phyloP scores from a whole-genome alignment of 2,329 filamentous ascomycete genomes.

The Colletotrichum navitas region DNA sequence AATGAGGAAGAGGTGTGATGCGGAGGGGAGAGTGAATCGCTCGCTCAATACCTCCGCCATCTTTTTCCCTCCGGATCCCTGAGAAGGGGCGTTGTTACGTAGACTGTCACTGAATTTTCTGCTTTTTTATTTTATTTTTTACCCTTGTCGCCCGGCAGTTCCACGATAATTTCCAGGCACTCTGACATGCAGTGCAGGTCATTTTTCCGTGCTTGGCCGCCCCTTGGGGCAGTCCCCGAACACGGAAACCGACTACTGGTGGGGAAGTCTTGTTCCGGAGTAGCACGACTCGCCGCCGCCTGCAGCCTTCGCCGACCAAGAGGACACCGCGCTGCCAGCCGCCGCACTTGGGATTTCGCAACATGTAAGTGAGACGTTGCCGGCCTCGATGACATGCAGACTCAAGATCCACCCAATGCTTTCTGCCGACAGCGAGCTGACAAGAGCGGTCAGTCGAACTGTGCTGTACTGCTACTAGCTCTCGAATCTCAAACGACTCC shows the following conservation, averaged over 20 bases:
- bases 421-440: not conserved
- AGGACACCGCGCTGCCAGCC: not conserved
- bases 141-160: constrained; percentile 4
- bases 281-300: not conserved
- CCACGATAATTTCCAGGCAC: constrained; percentile 35
- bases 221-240: not conserved
- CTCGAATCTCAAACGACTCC: no score
- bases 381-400: constrained; percentile 4
- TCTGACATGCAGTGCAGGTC: not conserved
- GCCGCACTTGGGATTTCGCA: not conserved
- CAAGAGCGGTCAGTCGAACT: not conserved
- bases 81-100: not conserved
- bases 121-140: no score
- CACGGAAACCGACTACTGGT: not conserved
- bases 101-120: constrained; percentile 29
- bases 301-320: not conserved
- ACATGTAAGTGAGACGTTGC: not conserved
- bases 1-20: not conserved
- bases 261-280: not conserved
- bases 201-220: not conserved
- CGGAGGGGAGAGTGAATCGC: not conserved
- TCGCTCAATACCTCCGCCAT: constrained; percentile 15
- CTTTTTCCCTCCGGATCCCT: constrained; percentile 7
- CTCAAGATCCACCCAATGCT: not conserved
- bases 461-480: not conserved